Conservation (phyloP, 2,329 filamentous ascomycete species). For the Paramyrothecium sp. region DNA sequence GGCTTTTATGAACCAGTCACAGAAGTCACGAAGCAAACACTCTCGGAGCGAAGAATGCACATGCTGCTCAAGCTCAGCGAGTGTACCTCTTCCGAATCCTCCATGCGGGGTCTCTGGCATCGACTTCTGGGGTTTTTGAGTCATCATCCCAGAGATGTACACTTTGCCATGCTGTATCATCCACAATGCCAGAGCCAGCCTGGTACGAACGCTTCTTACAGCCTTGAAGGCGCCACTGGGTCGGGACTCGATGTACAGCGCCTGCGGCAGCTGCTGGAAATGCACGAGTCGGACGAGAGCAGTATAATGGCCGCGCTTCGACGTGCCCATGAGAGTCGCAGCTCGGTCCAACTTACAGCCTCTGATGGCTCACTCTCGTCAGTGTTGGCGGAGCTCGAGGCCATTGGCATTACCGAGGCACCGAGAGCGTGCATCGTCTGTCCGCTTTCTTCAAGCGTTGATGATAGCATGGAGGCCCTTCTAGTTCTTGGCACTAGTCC, state of each 20-base stretch:
- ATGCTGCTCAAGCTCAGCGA: background rate
- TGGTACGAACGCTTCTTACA: background rate
- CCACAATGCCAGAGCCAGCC: background rate
- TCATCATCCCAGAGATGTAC: background rate
- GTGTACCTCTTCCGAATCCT: background rate
- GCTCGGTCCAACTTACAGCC: background rate
- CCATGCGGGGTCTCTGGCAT: background rate
- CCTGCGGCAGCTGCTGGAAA: background rate
- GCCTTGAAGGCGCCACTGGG: background rate
- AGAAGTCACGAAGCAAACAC: background rate
- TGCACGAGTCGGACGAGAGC: background rate
- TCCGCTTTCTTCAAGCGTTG: background rate
- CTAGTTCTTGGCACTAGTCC: background rate
- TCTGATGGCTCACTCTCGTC: background rate
- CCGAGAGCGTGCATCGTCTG: background rate
- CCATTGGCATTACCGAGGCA: background rate
- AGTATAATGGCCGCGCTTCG: background rate
- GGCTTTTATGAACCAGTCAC: background rate
- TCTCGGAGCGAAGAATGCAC: background rate
- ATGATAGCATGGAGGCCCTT: background rate
- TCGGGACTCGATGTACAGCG: background rate
- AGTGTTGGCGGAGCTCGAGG: background rate
- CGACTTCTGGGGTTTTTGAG: background rate
- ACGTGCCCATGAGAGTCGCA: background rate
- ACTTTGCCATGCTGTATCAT: background rate